These are phyloP conservation scores for Candida sphagnicola DNA, from an alignment of 805 yeast genomes.

Conservation along the genomic window DNA sequence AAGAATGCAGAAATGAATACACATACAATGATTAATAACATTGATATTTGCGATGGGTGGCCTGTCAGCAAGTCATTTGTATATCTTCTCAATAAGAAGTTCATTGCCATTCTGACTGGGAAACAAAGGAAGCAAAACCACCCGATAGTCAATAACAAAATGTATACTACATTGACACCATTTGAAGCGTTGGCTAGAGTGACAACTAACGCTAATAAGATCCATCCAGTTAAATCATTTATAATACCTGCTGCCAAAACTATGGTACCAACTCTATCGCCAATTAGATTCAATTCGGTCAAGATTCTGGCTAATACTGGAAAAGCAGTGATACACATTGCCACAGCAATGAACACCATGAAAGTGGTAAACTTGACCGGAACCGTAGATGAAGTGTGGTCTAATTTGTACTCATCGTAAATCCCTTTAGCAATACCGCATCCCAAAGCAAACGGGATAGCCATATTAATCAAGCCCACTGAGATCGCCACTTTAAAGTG, in stretches of 20 bases:
- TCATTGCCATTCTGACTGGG: conserved; percentile 52
- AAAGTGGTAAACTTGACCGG: conserved; percentile 62
- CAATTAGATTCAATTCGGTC: conserved; percentile 65
- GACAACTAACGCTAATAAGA: conserved; percentile 68
- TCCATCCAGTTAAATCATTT: conserved; percentile 81
- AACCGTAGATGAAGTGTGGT: conserved; percentile 18
- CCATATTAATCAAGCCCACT: conserved; percentile 71
- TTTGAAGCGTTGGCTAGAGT: conserved; percentile 71
- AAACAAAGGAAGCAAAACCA: conserved; percentile 62
- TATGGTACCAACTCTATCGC: conserved; percentile 64
- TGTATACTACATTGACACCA: conserved; percentile 67
- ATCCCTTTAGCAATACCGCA: conserved; percentile 67
- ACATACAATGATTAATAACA: conserved; percentile 50
- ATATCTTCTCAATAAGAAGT: conserved; percentile 38
- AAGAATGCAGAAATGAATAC: conserved; percentile 69
- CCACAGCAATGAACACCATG: conserved; percentile 79
- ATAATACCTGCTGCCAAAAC: conserved; percentile 83
- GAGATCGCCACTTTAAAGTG: conserved; percentile 58
- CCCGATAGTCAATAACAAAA: conserved; percentile 59
- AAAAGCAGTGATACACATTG: conserved; percentile 81
- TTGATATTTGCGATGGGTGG: conserved; percentile 57
- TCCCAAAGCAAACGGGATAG: conserved; percentile 77
- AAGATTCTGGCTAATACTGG: conserved; percentile 80
- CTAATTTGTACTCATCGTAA: conserved; percentile 49
- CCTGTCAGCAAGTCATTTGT: conserved; percentile 58